Evolutionary conservation across 495 filamentous ascomycete species (phyloP).

Genomic region (Neurospora sp.): DNA sequence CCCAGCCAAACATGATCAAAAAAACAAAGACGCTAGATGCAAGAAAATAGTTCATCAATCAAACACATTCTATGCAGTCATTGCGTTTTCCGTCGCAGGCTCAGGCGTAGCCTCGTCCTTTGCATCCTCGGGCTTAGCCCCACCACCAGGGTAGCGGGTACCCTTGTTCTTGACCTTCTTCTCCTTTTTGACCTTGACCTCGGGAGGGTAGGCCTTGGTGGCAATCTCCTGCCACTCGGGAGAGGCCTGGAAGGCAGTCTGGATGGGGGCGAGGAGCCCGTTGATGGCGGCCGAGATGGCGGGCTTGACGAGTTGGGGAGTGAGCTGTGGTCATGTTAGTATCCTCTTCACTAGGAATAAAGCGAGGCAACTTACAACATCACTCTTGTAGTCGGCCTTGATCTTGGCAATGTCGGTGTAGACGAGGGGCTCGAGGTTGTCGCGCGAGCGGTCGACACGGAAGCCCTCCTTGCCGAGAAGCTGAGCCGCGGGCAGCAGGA

Average conservation of each 20-base stretch:
- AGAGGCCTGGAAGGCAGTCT: constrained; percentile 54
- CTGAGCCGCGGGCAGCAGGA: constrained; percentile 61
- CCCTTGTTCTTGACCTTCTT: constrained; percentile 83
- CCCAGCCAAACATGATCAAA: background rate
- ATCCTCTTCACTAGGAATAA: background rate
- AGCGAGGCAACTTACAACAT: constrained; percentile 50
- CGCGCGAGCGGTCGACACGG: constrained; percentile 47
- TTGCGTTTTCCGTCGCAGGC: background rate
- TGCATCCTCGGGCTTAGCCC: background rate
- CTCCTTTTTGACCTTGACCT: constrained; percentile 39
- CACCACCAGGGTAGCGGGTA: constrained; percentile 37
- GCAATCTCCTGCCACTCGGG: constrained; percentile 74
- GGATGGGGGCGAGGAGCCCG: constrained; percentile 64
- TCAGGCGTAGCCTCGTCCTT: background rate
- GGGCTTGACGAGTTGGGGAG: constrained; percentile 74
- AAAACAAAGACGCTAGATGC: background rate
- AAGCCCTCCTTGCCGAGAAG: constrained; percentile 42
- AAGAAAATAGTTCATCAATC: background rate
- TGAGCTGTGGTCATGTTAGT: constrained; percentile 46
- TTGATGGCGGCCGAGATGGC: constrained; percentile 62
- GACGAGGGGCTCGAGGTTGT: constrained; percentile 60
- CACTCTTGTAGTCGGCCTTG: constrained; percentile 67
- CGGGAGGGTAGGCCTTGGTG: constrained; percentile 72
- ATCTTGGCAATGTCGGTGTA: constrained; percentile 65
- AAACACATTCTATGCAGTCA: background rate